Conservation (phyloP, 148 eudicot genomes). For the Polygonum maritimum region DNA sequence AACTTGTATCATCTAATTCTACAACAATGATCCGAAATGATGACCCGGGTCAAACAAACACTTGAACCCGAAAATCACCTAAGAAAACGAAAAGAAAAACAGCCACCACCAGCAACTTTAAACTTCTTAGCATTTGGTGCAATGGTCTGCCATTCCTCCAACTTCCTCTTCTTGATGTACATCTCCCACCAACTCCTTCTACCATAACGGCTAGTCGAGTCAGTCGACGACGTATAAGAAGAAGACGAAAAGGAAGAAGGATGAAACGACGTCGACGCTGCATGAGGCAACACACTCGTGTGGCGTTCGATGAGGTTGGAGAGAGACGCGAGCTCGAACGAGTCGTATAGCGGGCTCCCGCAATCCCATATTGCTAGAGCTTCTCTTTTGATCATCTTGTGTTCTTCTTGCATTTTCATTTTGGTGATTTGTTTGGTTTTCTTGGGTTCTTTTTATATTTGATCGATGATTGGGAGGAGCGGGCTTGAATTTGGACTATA, state of each 20-base stretch:
- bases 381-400: not conserved
- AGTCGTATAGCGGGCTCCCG: conserved; percentile 30
- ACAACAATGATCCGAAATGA: too few relatives aligned
- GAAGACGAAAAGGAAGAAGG: not conserved
- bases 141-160: not conserved
- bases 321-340: conserved; percentile 25
- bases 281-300: conserved; percentile 15
- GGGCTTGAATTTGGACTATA: not conserved
- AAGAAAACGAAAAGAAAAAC: not conserved
- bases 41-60: too few relatives aligned
- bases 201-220: not conserved
- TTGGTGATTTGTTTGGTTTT: not conserved
- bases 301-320: conserved; percentile 26
- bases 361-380: conserved; percentile 20
- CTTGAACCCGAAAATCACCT: not conserved
- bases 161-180: not conserved
- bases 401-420: conserved; percentile 11
- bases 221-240: not conserved
- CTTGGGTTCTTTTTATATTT: not conserved
- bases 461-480: not conserved
- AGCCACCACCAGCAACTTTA: not conserved
- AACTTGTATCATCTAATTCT: too few relatives aligned
- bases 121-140: not conserved
- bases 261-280: not conserved
- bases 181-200: not conserved